Conservation (phyloP, 345 rosid species). For the Toxicodendron radicans region DNA sequence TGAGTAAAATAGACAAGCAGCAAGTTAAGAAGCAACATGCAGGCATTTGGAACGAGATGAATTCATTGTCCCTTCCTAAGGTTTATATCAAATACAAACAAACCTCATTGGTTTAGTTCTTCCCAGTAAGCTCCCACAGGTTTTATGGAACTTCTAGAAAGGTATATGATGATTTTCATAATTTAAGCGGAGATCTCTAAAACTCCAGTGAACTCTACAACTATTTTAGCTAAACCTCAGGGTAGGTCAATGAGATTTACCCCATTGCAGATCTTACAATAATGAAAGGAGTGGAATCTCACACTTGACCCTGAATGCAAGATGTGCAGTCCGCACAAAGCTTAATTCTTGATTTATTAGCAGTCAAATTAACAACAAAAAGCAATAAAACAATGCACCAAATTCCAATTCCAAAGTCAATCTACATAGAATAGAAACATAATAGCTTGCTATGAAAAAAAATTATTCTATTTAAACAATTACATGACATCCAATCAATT, state of each 20-base stretch:
- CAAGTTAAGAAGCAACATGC: neutral
- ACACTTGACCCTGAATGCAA: neutral
- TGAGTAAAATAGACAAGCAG: constrained; percentile 1
- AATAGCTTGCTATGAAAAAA: neutral
- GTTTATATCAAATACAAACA: too few relatives aligned
- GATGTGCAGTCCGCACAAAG: constrained; percentile 4
- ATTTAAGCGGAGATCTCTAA: too few relatives aligned
- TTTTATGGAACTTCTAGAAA: too few relatives aligned
- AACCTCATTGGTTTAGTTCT: too few relatives aligned
- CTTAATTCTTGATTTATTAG: neutral
- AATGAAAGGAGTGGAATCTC: neutral
- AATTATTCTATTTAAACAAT: too few relatives aligned
- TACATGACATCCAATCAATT: too few relatives aligned
- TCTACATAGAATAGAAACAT: neutral
- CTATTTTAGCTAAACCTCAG: neutral
- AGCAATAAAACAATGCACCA: neutral
- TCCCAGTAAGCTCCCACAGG: too few relatives aligned
- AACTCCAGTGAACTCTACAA: too few relatives aligned
- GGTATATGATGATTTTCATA: too few relatives aligned
- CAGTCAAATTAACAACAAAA: neutral
- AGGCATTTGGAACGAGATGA: too few relatives aligned
- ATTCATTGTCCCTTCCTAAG: too few relatives aligned
- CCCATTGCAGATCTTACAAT: neutral
- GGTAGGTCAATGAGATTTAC: too few relatives aligned
- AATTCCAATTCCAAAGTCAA: neutral